Evolutionary conservation across 2,329 filamentous ascomycete genomes (phyloP).

Genomic region (Podosphaera xanthii): DNA sequence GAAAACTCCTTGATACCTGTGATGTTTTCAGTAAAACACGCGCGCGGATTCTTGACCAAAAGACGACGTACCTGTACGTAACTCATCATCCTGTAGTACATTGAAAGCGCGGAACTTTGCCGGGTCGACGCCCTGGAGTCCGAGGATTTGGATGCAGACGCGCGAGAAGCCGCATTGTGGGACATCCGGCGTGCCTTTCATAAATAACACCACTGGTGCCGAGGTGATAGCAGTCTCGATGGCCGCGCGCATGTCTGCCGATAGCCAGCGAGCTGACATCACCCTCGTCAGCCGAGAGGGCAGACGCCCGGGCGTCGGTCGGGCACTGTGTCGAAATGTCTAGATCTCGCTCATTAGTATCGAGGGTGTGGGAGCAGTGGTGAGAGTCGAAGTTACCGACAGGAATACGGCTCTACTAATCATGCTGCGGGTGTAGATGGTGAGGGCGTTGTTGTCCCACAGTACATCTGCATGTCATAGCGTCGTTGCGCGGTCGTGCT

Average conservation of each 20-base stretch:
- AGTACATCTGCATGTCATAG: too few relatives aligned
- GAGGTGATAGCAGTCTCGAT: slow-evolving; percentile 80
- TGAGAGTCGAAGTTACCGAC: background rate
- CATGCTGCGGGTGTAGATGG: background rate
- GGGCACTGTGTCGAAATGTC: background rate
- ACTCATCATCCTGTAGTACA: slow-evolving; percentile 73
- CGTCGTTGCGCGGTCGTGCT: background rate
- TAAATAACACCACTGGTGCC: slow-evolving; percentile 88
- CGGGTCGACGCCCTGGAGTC: slow-evolving; percentile 84
- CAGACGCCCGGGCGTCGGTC: slow-evolving; percentile 11
- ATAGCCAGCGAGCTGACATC: slow-evolving; percentile 39
- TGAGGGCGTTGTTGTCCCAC: too few relatives aligned
- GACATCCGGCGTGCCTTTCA: slow-evolving; percentile 94
- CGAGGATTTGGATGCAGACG: slow-evolving; percentile 83
- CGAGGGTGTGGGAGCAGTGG: background rate
- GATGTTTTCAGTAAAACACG: background rate
- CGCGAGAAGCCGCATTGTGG: slow-evolving; percentile 95
- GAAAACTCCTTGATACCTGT: slow-evolving; percentile 96
- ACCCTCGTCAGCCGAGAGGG: slow-evolving; percentile 2
- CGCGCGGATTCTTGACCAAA: background rate
- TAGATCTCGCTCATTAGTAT: background rate
- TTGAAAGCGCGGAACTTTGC: slow-evolving; percentile 96
- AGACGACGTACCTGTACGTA: slow-evolving; percentile 45
- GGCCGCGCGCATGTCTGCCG: slow-evolving; percentile 52
- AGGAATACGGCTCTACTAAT: background rate